Base-by-base conservation (phyloP, 495 filamentous ascomycete species). In the Aspergillus bertholletiae region DNA sequence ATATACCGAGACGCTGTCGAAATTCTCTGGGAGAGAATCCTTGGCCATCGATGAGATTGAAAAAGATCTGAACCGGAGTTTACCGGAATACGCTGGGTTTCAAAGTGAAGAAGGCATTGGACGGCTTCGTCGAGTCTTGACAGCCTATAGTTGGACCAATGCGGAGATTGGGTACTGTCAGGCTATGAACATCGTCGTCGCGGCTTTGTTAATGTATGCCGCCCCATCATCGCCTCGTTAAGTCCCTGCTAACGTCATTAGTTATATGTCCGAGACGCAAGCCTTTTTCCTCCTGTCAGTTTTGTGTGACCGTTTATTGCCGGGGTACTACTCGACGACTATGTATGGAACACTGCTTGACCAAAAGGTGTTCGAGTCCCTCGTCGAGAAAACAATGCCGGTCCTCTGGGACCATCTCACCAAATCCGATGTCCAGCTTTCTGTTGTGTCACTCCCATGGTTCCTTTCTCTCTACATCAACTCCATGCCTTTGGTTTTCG, bases 151-250 rank as follows among this genome's bases (percentile, higher is more conserved):
- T 69, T 98, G 94, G 94, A 88, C 83, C 21, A 91, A 98, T 63
- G 83, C 89, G 44, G 89, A 96, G 56, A 92, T 98, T 35, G 94
- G 94, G 23, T 98, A 98, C 68, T 98, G 94, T 67, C 94, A 98
- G 69, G 94, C 94, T 21, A 98, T 98, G 94, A 98, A 98, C 66
- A 98, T 98, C 56, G 94, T 98, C 17, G 92, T 96, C 7, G 94
- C 94, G 17, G 94, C 94, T 8, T 69, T 98, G 49, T 79, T 98
- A 34, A 98, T 98, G 76, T 89, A 75, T 41, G 80, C 65, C n/a
- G 11, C 32, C 22, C 54, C 17, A 9, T 37, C 41, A n/a, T 30
- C 15, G 18, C 24, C 17, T 43, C 9, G 18, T 17, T 7, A 44
- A 21, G 30, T 32, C 20, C 11, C 15, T 34, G 48, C 70, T 70